phyloP scores from a whole-genome alignment of 257 asterid species.

The Oldenlandia corymbosa region DNA sequence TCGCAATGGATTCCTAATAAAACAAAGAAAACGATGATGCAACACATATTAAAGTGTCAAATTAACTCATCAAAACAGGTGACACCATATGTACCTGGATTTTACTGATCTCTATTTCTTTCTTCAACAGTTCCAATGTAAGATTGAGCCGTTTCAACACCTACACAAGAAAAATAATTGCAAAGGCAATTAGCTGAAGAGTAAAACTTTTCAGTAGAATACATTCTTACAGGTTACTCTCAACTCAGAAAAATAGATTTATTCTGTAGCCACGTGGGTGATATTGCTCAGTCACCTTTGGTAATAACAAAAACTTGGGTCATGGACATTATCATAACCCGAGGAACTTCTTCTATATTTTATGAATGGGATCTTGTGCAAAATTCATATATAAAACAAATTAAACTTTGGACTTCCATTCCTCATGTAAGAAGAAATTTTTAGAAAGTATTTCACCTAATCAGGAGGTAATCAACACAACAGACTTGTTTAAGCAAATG shows the following conservation, averaged over 20 bases:
- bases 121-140: conserved; percentile 86
- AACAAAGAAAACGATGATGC: conserved; percentile 17
- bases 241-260: not conserved
- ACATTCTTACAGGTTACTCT: not conserved
- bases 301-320: too few relatives aligned
- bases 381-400: not conserved
- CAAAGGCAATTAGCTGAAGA: not conserved
- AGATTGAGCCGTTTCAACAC: conserved; percentile 80
- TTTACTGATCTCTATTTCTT: conserved; percentile 98
- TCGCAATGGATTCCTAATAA: conserved; percentile 87
- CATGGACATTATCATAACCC: too few relatives aligned
- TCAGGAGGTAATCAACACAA: not conserved
- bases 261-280: not conserved
- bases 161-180: conserved; percentile 27
- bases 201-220: not conserved
- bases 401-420: not conserved
- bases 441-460: not conserved
- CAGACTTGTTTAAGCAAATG: not conserved
- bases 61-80: conserved; percentile 3
- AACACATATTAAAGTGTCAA: not conserved
- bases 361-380: not conserved
- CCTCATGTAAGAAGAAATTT: not conserved
- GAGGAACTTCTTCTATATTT: not conserved
- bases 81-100: conserved; percentile 59
- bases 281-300: not conserved